A percentile compares a stretch with the other conserved stretches of the same genome.
Evolutionary conservation across 2,329 filamentous ascomycete genomes (phyloP).

Genomic region (Shiraia bambusicola): DNA sequence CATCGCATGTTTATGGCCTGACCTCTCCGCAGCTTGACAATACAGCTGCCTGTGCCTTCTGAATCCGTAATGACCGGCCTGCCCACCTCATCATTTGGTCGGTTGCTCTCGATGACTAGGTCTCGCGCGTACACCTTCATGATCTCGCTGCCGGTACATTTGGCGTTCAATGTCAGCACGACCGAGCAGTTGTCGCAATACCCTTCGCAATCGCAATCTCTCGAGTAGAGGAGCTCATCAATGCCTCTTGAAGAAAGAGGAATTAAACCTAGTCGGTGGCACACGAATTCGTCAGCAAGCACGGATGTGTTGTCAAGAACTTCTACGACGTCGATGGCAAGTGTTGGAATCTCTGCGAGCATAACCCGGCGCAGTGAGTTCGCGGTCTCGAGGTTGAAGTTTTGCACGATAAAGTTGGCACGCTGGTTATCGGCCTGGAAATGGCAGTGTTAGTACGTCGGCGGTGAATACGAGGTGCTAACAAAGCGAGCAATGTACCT

Average conservation of each 20-base stretch:
- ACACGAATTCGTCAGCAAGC: constrained; percentile 92
- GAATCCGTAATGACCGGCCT: constrained; percentile 81
- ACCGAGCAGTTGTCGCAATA: constrained; percentile 93
- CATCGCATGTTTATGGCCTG: constrained; percentile 90
- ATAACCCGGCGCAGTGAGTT: constrained; percentile 91
- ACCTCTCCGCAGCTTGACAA: constrained; percentile 84
- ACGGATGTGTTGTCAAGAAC: constrained; percentile 94
- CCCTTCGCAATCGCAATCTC: constrained; percentile 95
- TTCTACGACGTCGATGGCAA: constrained; percentile 93
- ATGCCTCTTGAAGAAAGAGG: constrained; percentile 84
- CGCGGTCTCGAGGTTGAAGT: constrained; percentile 86
- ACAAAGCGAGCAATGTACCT: constrained; percentile 35
- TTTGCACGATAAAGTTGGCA: constrained; percentile 88
- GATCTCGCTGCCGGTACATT: constrained; percentile 80
- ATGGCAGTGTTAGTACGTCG: constrained; percentile 23
- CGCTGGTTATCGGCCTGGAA: constrained; percentile 72
- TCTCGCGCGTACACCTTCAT: constrained; percentile 95
- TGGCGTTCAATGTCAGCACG: constrained; percentile 78
- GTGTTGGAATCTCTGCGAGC: constrained; percentile 89
- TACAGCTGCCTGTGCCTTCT: constrained; percentile 77
- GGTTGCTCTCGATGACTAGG: constrained; percentile 69
- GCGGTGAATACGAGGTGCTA: constrained; percentile 5
- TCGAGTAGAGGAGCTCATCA: constrained; percentile 78
- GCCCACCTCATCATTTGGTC: constrained; percentile 74
- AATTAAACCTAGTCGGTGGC: constrained; percentile 86